Percentiles rank a stretch among this genome's conserved stretches.
Conservation (phyloP, 805 yeast genomes). For the Debaryomyces prosopidis region DNA sequence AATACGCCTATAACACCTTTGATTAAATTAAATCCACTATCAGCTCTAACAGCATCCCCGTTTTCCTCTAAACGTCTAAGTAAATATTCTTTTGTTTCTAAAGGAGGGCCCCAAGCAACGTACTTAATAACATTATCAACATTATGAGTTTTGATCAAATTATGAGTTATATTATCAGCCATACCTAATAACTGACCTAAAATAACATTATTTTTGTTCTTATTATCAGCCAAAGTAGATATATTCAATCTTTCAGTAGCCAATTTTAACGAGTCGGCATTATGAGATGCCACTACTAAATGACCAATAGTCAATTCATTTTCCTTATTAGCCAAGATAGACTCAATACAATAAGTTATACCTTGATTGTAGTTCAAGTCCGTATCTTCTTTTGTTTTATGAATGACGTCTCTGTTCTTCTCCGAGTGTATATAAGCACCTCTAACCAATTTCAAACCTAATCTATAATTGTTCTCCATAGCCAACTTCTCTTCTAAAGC, state of each 20-base stretch:
- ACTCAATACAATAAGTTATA: constrained; percentile 58
- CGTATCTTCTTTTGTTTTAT: constrained; percentile 75
- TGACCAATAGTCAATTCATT: constrained; percentile 62
- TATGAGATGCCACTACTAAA: constrained; percentile 90
- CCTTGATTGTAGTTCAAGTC: constrained; percentile 76
- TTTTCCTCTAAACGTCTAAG: constrained; percentile 91
- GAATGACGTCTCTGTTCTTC: constrained; percentile 70
- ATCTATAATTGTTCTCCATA: constrained; percentile 55
- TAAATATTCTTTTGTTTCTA: constrained; percentile 87
- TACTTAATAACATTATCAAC: constrained; percentile 83
- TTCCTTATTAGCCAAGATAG: constrained; percentile 48
- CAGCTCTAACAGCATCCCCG: constrained; percentile 89
- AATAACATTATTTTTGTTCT: constrained; percentile 60
- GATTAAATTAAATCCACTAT: constrained; percentile 75
- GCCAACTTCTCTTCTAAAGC: constrained; percentile 68
- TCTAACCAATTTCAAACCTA: constrained; percentile 88
- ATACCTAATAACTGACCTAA: constrained; percentile 91
- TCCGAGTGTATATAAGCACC: constrained; percentile 96
- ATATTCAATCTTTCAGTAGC: constrained; percentile 58
- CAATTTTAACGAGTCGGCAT: constrained; percentile 70
- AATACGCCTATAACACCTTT: constrained; percentile 45
- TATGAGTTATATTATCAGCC: constrained; percentile 88
- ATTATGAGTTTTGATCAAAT: constrained; percentile 62
- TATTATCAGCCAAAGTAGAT: constrained; percentile 11
- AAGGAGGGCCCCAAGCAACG: constrained; percentile 97